Conservation (phyloP, 2,329 filamentous ascomycete genomes). For the Metarhizium anisopliae region DNA sequence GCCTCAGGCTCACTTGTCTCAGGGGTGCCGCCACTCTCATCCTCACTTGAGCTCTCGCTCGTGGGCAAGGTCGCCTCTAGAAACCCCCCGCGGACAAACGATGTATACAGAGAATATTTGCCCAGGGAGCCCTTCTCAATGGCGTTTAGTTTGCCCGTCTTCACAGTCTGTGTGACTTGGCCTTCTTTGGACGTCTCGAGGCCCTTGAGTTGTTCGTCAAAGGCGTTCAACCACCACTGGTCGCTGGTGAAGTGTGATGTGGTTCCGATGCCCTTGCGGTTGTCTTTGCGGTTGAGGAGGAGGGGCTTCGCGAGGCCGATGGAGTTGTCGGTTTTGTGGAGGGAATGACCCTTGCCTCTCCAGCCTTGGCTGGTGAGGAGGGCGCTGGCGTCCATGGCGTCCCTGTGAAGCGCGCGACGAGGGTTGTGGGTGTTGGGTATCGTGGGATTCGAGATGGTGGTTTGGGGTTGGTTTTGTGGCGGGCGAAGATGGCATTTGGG, state of each 20-base stretch:
- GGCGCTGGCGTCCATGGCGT: constrained; percentile 69
- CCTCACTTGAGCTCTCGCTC: constrained; percentile 13
- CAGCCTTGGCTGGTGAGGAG: constrained; percentile 82
- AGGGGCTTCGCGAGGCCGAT: constrained; percentile 78
- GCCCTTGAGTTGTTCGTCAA: constrained; percentile 80
- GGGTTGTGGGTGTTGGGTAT: neutral
- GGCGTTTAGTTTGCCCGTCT: constrained; percentile 44
- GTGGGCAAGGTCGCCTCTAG: constrained; percentile 59
- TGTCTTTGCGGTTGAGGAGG: constrained; percentile 72
- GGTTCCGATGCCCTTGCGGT: constrained; percentile 73
- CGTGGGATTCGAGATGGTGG: neutral
- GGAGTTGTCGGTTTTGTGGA: constrained; percentile 64
- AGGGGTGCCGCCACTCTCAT: constrained; percentile 20
- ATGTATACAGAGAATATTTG: constrained; percentile 65
- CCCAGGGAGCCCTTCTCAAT: constrained; percentile 42
- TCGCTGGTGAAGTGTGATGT: constrained; percentile 61
- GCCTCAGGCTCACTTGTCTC: constrained; percentile 15
- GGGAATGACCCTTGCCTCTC: constrained; percentile 79
- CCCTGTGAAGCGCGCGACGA: neutral
- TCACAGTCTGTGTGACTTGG: constrained; percentile 46
- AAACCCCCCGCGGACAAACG: constrained; percentile 75
- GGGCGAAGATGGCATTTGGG: neutral
- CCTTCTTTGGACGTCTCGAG: constrained; percentile 56
- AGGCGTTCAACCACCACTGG: constrained; percentile 96
- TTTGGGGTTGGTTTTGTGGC: neutral